phyloP scores from a whole-genome alignment of 2,329 filamentous ascomycete species.

The Paraphoma chrysanthemicola region DNA sequence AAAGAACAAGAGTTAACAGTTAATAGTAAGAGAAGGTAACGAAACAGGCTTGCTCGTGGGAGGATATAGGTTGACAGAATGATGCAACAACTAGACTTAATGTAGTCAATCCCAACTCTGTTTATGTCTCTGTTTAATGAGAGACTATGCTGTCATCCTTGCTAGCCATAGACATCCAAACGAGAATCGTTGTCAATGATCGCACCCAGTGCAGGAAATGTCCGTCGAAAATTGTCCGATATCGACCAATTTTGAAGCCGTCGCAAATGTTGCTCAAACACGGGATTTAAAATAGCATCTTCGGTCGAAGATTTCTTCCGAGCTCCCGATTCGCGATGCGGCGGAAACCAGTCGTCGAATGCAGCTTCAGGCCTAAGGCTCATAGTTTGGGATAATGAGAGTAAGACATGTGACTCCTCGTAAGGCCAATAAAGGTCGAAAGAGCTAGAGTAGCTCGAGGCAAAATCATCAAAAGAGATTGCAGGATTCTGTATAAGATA shows the following conservation, averaged over 20 bases:
- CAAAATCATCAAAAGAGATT: conserved; percentile 31
- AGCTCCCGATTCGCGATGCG: not conserved
- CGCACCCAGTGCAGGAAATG: conserved; percentile 28
- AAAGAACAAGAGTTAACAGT: too few species aligned
- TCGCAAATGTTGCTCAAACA: conserved; percentile 34
- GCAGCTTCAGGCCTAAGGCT: not conserved
- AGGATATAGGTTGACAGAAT: conserved; percentile 2
- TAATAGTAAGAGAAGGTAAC: too few species aligned
- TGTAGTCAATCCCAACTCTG: not conserved
- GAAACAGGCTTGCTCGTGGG: too few species aligned
- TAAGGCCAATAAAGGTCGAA: conserved; percentile 30
- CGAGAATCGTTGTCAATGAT: conserved; percentile 24
- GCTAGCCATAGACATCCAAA: not conserved
- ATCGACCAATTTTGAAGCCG: conserved; percentile 33
- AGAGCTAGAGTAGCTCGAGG: conserved; percentile 23
- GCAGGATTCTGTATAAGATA: conserved; percentile 30
- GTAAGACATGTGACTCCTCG: conserved; percentile 26
- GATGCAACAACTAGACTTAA: not conserved
- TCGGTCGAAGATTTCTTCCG: conserved; percentile 1
- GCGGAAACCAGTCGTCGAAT: not conserved
- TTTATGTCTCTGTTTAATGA: too few species aligned
- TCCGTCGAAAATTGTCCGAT: conserved; percentile 16
- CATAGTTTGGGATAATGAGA: conserved; percentile 4
- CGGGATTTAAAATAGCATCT: conserved; percentile 25
- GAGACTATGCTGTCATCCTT: not conserved